Evolutionary conservation across 148 eudicot species (phyloP).

Genomic region (Camellia lanceoleosa): DNA sequence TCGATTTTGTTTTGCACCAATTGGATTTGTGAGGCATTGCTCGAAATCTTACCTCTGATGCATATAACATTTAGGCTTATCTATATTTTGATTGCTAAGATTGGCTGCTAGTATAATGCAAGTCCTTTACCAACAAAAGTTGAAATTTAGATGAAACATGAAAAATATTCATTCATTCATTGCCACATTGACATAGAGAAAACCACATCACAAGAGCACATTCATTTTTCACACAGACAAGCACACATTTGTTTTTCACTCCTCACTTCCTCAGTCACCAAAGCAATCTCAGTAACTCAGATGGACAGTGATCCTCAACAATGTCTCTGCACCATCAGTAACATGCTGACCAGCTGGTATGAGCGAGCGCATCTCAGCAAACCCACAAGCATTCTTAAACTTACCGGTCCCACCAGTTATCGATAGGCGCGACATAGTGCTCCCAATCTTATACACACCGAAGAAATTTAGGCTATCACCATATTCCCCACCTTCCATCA

Average conservation of each 20-base stretch:
- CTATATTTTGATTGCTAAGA: neutral
- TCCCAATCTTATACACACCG: constrained; percentile 80
- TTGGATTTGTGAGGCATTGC: neutral
- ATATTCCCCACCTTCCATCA: constrained; percentile 97
- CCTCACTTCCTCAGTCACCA: neutral
- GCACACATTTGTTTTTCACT: too few relatives aligned
- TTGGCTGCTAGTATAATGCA: neutral
- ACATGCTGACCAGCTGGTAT: constrained; percentile 75
- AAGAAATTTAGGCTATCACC: constrained; percentile 94
- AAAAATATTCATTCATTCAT: constrained; percentile 8
- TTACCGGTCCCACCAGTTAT: constrained; percentile 94
- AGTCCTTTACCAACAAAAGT: neutral
- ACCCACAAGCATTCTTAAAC: constrained; percentile 83
- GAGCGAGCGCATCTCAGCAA: constrained; percentile 81
- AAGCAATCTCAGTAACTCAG: constrained; percentile 49
- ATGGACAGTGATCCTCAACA: constrained; percentile 78
- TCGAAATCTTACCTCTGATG: neutral
- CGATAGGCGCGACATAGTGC: constrained; percentile 66
- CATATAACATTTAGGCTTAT: neutral
- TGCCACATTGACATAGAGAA: constrained; percentile 14
- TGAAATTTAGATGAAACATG: neutral
- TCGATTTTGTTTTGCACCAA: neutral
- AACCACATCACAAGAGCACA: constrained; percentile 23
- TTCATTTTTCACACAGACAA: neutral
- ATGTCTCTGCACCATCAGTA: constrained; percentile 69